A percentile compares a stretch with the other conserved stretches of the same genome.
Evolutionary conservation across 2,329 filamentous ascomycete genomes (phyloP).

Genomic region (Fusarium equiseti): DNA sequence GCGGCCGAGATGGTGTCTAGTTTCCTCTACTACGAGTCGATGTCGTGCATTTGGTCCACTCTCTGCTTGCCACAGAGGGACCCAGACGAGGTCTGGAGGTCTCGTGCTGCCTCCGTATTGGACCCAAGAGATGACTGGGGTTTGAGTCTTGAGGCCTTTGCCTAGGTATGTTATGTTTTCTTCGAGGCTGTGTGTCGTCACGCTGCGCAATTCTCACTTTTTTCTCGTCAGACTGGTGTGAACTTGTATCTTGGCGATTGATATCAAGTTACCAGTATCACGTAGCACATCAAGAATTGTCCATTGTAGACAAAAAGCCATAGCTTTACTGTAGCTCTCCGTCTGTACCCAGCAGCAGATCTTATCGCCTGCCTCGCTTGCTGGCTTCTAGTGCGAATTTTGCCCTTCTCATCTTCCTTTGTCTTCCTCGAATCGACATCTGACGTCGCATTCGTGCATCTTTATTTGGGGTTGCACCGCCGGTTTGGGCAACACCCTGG

Average conservation of each 20-base stretch:
- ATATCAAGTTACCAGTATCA: conserved; percentile 6
- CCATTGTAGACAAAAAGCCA: neutral
- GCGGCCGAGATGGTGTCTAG: conserved; percentile 36
- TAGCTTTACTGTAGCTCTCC: neutral
- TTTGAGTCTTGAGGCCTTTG: conserved; percentile 34
- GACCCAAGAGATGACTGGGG: conserved; percentile 39
- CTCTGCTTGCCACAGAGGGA: conserved; percentile 47
- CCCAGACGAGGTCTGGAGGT: conserved; percentile 45
- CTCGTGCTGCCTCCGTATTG: conserved; percentile 52
- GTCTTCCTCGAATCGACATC: conserved; percentile 38
- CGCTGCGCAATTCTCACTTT: conserved; percentile 33
- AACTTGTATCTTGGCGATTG: conserved; percentile 41
- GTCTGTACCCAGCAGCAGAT: conserved; percentile 18
- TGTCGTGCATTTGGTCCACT: conserved; percentile 52
- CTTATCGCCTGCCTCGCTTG: conserved; percentile 22
- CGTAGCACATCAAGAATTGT: conserved; percentile 2
- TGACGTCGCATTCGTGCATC: conserved; percentile 41
- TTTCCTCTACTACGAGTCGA: conserved; percentile 53
- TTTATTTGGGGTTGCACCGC: conserved; percentile 42
- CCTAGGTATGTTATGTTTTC: conserved; percentile 6
- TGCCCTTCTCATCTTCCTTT: conserved; percentile 18
- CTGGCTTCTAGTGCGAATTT: conserved; percentile 24
- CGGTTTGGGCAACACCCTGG: conserved; percentile 42
- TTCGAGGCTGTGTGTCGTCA: conserved; percentile 48
- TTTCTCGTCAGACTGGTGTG: conserved; percentile 39